phyloP scores from a whole-genome alignment of 1,284 basidiomycete species.

The Tilletia walkeri region DNA sequence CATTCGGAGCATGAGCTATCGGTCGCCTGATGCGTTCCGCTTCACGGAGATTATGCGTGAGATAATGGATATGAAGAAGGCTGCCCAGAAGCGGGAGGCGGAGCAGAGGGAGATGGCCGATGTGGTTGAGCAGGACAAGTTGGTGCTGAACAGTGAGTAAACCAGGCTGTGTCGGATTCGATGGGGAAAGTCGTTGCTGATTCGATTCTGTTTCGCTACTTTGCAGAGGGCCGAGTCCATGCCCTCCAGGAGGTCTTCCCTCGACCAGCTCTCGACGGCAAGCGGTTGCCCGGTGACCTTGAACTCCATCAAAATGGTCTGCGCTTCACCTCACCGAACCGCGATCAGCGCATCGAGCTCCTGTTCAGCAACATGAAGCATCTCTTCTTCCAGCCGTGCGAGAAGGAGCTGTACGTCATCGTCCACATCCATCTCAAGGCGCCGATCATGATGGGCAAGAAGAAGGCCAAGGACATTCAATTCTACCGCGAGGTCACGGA shows the following conservation, averaged over 20 bases:
- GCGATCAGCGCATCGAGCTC: slow-evolving; percentile 58
- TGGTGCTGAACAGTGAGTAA: slow-evolving; percentile 76
- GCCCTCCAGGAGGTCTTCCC: slow-evolving; percentile 86
- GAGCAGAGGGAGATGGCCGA: slow-evolving; percentile 98
- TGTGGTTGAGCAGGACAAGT: slow-evolving; percentile 88
- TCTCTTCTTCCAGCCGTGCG: slow-evolving; percentile 97
- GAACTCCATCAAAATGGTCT: slow-evolving; percentile 98
- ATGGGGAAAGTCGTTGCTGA: not conserved
- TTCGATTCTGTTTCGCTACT: not conserved
- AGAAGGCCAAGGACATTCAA: slow-evolving; percentile 97
- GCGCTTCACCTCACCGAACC: slow-evolving; percentile 75
- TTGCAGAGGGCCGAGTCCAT: slow-evolving; percentile 45
- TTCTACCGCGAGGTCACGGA: slow-evolving; percentile 98
- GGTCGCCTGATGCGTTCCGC: slow-evolving; percentile 81
- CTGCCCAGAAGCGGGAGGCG: slow-evolving; percentile 92
- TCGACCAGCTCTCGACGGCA: slow-evolving; percentile 87
- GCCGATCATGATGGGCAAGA: slow-evolving; percentile 98
- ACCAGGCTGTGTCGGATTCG: not conserved
- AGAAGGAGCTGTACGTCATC: slow-evolving; percentile 91
- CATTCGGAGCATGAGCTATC: slow-evolving; percentile 90
- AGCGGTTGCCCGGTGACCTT: slow-evolving; percentile 84
- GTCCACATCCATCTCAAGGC: slow-evolving; percentile 90
- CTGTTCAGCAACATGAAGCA: slow-evolving; percentile 98
- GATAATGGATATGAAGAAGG: slow-evolving; percentile 93
- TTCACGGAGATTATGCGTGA: slow-evolving; percentile 85